A percentile compares a stretch with the other conserved stretches of the same genome.
These are phyloP conservation scores for Chamaecyparis obtusa DNA, from an alignment of 75 land plant genomes.

Conservation along the genomic window DNA sequence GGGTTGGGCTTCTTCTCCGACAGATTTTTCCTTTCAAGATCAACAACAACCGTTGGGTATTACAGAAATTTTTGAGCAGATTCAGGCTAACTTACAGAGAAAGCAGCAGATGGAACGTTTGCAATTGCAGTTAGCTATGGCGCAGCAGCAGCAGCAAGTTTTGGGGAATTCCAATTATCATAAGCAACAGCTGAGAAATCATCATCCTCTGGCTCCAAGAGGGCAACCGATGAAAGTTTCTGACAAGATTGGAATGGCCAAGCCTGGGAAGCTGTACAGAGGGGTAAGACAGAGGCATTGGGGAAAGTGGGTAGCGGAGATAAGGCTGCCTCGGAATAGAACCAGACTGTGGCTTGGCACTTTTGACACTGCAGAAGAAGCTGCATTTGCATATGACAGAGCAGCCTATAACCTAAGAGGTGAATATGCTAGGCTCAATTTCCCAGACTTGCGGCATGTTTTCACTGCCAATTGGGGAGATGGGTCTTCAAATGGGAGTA, in stretches of 20 bases:
- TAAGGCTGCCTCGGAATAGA: constrained; percentile 66
- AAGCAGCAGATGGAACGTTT: not conserved
- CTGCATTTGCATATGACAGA: constrained; percentile 58
- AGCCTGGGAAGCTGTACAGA: constrained; percentile 46
- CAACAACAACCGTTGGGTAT: constrained; percentile 1
- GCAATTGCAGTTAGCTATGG: not conserved
- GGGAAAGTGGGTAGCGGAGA: constrained; percentile 96
- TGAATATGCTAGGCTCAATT: constrained; percentile 60
- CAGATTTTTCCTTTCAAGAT: not conserved
- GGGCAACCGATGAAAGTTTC: constrained; percentile 15
- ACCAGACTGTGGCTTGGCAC: constrained; percentile 83
- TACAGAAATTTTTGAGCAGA: not conserved
- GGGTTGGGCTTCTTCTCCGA: constrained; percentile 1
- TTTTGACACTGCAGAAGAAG: constrained; percentile 68
- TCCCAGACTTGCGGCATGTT: constrained; percentile 25
- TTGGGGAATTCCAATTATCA: not conserved
- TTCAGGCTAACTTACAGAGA: not conserved
- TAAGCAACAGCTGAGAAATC: not conserved
- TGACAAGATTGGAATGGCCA: not conserved
- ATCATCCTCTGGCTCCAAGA: not conserved
- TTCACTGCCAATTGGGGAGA: not conserved
- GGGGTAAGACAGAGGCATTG: constrained; percentile 88
- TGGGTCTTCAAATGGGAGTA: not conserved
- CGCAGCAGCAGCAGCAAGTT: constrained; percentile 1
- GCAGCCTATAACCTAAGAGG: constrained; percentile 60